Evolutionary conservation across 2,329 filamentous ascomycete genomes (phyloP).

Genomic region (Orbilia brochopaga): DNA sequence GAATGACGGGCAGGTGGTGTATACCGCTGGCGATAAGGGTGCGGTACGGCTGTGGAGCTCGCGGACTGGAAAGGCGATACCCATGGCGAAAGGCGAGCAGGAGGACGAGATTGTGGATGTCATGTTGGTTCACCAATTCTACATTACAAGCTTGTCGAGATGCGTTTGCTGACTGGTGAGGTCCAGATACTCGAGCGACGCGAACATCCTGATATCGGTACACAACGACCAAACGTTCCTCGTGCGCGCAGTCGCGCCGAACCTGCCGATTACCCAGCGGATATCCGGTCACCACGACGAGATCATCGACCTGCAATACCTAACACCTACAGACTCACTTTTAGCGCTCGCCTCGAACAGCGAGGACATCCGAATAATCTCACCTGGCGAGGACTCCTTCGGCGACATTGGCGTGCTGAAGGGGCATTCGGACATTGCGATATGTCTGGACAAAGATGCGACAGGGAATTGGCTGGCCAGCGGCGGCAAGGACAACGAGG

Average conservation of each 20-base stretch:
- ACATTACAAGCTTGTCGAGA: not conserved
- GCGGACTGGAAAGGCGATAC: slow-evolving; percentile 77
- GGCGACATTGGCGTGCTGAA: slow-evolving; percentile 85
- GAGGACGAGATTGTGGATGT: slow-evolving; percentile 73
- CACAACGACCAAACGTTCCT: slow-evolving; percentile 88
- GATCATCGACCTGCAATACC: slow-evolving; percentile 89
- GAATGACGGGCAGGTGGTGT: slow-evolving; percentile 58
- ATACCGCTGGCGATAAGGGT: slow-evolving; percentile 83
- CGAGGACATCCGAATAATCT: slow-evolving; percentile 88
- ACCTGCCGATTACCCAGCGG: slow-evolving; percentile 70
- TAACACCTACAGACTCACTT: slow-evolving; percentile 78
- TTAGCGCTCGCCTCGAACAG: slow-evolving; percentile 93
- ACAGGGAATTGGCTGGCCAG: slow-evolving; percentile 96
- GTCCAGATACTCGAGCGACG: slow-evolving; percentile 53
- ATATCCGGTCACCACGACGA: slow-evolving; percentile 98
- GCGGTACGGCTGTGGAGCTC: slow-evolving; percentile 83
- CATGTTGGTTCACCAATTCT: slow-evolving; percentile 59
- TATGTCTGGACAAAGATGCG: slow-evolving; percentile 93
- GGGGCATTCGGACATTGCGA: slow-evolving; percentile 94
- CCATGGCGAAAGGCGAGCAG: slow-evolving; percentile 67
- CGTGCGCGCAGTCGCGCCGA: slow-evolving; percentile 70
- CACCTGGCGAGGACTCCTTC: slow-evolving; percentile 67
- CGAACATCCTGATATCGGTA: slow-evolving; percentile 71
- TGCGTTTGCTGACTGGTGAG: not conserved
- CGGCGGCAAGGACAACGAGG: slow-evolving; percentile 95